Evolutionary conservation across 306 rosid genomes (phyloP).

Genomic region (Vigna trinervia): DNA sequence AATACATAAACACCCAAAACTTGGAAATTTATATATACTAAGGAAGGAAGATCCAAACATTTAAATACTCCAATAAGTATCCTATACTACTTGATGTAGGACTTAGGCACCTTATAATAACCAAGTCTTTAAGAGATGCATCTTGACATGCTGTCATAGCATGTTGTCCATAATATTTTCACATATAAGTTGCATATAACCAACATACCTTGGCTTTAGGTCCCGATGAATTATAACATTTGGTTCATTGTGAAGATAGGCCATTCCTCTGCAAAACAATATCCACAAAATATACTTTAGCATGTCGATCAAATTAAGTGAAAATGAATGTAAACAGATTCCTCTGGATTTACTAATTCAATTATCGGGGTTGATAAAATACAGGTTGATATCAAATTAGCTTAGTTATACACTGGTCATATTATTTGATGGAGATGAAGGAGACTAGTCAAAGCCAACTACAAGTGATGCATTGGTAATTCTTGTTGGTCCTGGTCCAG

Average conservation of each 20-base stretch:
- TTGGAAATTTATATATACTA: no score
- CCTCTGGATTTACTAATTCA: constrained; percentile 21
- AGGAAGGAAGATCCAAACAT: no score
- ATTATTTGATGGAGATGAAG: background rate
- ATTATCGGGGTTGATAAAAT: constrained; percentile 19
- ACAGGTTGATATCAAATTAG: constrained; percentile 19
- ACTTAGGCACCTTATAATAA: no score
- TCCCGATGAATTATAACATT: constrained; percentile 91
- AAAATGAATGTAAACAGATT: constrained; percentile 24
- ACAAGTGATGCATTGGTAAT: background rate
- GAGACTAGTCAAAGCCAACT: background rate
- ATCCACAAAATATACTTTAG: constrained; percentile 50
- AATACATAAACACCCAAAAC: no score
- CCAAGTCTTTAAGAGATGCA: background rate
- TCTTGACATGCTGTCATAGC: constrained; percentile 16
- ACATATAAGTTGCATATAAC: constrained; percentile 35
- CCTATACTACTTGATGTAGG: no score
- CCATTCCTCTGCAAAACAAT: constrained; percentile 81
- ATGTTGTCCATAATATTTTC: constrained; percentile 33
- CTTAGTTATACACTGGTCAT: background rate
- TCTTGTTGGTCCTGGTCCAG: background rate
- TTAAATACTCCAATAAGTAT: no score
- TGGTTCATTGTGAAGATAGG: constrained; percentile 96
- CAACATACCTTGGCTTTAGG: constrained; percentile 89
- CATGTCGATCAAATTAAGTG: constrained; percentile 34